Percentiles rank a stretch among this genome's conserved stretches.
Evolutionary conservation across 768 basidiomycete species (phyloP).

Genomic region (Suillus alpinus): DNA sequence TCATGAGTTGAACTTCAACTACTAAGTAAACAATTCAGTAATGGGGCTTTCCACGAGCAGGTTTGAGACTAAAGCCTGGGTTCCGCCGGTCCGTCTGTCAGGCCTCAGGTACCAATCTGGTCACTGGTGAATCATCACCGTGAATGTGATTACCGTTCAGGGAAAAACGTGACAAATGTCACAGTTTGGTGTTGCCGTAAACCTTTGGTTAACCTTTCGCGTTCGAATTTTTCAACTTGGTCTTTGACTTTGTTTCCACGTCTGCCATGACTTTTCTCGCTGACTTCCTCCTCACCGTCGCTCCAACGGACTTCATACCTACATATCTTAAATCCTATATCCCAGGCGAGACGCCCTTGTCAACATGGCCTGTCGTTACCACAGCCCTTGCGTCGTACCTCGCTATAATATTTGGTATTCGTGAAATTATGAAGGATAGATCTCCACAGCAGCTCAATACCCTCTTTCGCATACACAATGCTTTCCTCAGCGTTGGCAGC

Average conservation of each 20-base stretch:
- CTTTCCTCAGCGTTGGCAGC: constrained; percentile 82
- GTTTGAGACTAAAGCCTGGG: not conserved
- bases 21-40: not conserved
- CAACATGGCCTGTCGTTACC: constrained; percentile 62
- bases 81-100: not conserved
- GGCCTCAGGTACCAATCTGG: not conserved
- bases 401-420: constrained; percentile 81
- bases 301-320: constrained; percentile 46
- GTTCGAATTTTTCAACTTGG: constrained; percentile 13
- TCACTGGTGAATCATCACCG: too few species aligned
- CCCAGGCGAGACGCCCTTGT: constrained; percentile 55
- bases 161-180: constrained; percentile 18
- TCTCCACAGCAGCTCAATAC: constrained; percentile 72
- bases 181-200: constrained; percentile 22
- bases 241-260: constrained; percentile 22
- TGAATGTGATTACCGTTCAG: constrained; percentile 2
- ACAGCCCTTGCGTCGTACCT: constrained; percentile 78
- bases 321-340: constrained; percentile 46
- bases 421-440: constrained; percentile 78
- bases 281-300: constrained; percentile 59
- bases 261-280: constrained; percentile 68
- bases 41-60: too few species aligned
- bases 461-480: constrained; percentile 89
- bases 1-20: not conserved
- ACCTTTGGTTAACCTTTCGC: constrained; percentile 23